Evolutionary conservation across 148 eudicot genomes (phyloP), one percentile per base, ranked within the genome.

Genomic region (Vaccinium vitisidaea): DNA sequence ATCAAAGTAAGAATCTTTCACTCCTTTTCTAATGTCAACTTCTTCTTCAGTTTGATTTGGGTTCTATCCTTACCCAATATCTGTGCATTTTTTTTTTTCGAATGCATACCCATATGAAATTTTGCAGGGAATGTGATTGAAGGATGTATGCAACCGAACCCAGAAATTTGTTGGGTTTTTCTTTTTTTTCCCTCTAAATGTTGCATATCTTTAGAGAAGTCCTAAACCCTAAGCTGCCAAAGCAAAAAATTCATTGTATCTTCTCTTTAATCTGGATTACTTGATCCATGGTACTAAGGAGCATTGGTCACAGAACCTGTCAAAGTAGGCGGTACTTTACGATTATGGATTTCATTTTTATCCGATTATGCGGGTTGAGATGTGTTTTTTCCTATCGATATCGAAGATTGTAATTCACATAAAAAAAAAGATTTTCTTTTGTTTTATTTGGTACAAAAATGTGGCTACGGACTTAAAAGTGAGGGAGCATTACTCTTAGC

Each of bases 1-100:
- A 85, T 85, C 79, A 63, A 85, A 56, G 87, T 85, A 85, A 13
- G 87, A n/a, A 21, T 61, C 54, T 75, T 79, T 73, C 8, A 9
- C 74, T 32, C 65, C 36, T 52, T 54, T 39, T 43, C 43, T 5
- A 30, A 30, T 65, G 71, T 10, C 71, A 10, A 13, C 69, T 63
- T 63, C 36, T 65, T 10, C 32, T 69, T 27, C 74, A 69, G 8
- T 69, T 69, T 69, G 36, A 32, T 69, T 69, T 69, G 23, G 25
- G 53, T 50, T 14, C 53, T 25, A 30, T 70, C 43, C 21, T 14
- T 19, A 75, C 5, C 61, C 75, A 50, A 18, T 49, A 12, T 69
- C 49, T 73, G 7, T 16, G 36, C 19, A n/a, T 55, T 8, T 80
- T 43, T 1, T 1, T 43, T 43, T 8, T 80, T 5, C 49, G 48